phyloP scores from a whole-genome alignment of 208 protist genomes.

The Trypanosoma melophagium region DNA sequence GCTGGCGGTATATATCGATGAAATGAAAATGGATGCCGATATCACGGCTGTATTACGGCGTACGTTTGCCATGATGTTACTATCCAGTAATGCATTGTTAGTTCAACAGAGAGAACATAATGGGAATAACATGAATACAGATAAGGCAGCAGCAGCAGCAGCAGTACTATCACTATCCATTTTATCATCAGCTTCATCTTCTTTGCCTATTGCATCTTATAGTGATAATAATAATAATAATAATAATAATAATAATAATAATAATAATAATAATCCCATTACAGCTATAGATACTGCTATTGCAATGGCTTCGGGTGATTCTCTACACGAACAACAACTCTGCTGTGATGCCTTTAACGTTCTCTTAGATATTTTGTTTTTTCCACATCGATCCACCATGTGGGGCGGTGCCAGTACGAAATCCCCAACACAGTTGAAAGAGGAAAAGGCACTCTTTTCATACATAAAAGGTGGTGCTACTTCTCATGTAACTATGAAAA shows the following conservation, averaged over 20 bases:
- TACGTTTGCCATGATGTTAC: conserved; percentile 22
- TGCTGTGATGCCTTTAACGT: conserved; percentile 6
- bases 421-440: not conserved
- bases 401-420: conserved; percentile 9
- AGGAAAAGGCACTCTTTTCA: conserved; percentile 19
- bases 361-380: conserved; percentile 17
- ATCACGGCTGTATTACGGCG: conserved; percentile 6
- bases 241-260: not conserved
- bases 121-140: not conserved
- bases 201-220: no score
- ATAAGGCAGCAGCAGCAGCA: not conserved
- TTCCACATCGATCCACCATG: conserved; percentile 16
- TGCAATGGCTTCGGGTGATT: not conserved
- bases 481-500: not conserved
- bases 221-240: no score
- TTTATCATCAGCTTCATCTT: not conserved
- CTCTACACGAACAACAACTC: not conserved
- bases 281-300: not conserved
- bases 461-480: conserved; percentile 5
- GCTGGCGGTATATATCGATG: conserved; percentile 10
- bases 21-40: not conserved
- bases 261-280: not conserved
- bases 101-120: not conserved
- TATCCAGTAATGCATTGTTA: not conserved
- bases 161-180: not conserved